These are phyloP conservation scores for Kodamaea kaohsiungensis DNA, from an alignment of 805 yeast species.

Conservation along the genomic window DNA sequence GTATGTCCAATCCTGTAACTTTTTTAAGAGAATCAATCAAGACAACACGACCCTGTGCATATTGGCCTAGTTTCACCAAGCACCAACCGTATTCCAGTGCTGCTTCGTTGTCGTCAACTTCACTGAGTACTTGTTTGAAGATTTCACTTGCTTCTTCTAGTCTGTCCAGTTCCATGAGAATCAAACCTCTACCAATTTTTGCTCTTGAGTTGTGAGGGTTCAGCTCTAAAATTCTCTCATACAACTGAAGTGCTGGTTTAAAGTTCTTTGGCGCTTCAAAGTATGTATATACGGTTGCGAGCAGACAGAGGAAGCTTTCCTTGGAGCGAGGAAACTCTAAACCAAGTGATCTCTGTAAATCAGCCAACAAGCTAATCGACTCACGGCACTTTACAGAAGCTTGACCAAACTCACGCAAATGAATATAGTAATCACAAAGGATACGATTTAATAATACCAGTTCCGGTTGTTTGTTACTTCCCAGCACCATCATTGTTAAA, in stretches of 20 bases:
- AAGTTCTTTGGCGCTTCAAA: conserved; percentile 90
- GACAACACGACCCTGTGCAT: conserved; percentile 51
- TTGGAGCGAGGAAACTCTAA: conserved; percentile 51
- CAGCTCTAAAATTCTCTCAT: conserved; percentile 54
- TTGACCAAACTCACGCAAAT: conserved; percentile 55
- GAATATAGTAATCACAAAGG: conserved; percentile 57
- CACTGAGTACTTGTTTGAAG: conserved; percentile 50
- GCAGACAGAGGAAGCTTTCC: conserved; percentile 58
- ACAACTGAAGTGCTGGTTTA: conserved; percentile 68
- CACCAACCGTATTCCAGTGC: conserved; percentile 80
- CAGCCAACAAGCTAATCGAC: conserved; percentile 59
- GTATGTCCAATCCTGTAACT: conserved; percentile 52
- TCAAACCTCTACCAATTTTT: conserved; percentile 77
- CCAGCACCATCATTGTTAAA: conserved; percentile 50
- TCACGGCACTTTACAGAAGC: conserved; percentile 61
- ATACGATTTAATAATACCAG: conserved; percentile 68
- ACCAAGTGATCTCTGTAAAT: conserved; percentile 47
- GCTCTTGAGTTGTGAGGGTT: conserved; percentile 55
- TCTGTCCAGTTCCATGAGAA: conserved; percentile 65
- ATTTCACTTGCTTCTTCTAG: conserved; percentile 54
- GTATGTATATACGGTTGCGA: conserved; percentile 79
- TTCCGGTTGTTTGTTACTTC: conserved; percentile 38
- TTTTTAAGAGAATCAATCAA: conserved; percentile 44
- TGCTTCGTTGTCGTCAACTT: conserved; percentile 61
- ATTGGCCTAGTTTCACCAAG: conserved; percentile 53